Evolutionary conservation across 192 early-diverging fungal genomes (phyloP), one percentile per base, ranked within the genome.

Genomic region (Umbelopsis ramanniana): DNA sequence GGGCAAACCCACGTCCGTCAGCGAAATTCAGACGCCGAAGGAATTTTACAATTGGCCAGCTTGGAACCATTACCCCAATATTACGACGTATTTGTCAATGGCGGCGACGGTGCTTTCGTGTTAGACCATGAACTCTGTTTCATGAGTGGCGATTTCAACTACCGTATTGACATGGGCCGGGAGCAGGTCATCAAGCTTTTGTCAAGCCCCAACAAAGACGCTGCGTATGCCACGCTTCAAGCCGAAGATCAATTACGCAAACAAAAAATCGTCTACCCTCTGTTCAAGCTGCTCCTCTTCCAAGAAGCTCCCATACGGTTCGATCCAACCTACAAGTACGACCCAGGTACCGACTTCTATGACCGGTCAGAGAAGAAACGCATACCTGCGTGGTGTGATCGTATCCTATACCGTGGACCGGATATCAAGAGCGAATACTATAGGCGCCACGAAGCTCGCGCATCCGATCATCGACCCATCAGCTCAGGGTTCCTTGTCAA

Each of bases 291-390:
- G 54, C 80, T 89, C 8, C 77, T 82, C 7, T 98, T 95, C 70
- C 71, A 74, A 53, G 97, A 99, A 82, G 85, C 87, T 14, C 88
- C 86, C 33, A 80, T 97, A 47, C 72, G 68, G 35, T 99, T 99
- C 81, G 89, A 84, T 9, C 98, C 98, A 0, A 99, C 98, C 2
- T 99, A 98, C 90, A 99, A 99, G 81, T 98, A 96, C 76, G 92
- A 99, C 72, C 87, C 87, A 6, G 92, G 92, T 19, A 92, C 90
- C 17, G 87, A 94, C 40, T 79, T 77, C 12, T 99, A 96, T 72
- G 98, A 99, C 74, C 89, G 91, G 6, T 94, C 92, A 47, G 96
- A 98, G 52, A 99, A 99, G 85, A 89, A 91, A 70, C 87, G 98
- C 29, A 89, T 90, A 3, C 98, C 98, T 1, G 92, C 95, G 11